phyloP scores from a whole-genome alignment of 441 rosid genomes.

The Brassica balearica region DNA sequence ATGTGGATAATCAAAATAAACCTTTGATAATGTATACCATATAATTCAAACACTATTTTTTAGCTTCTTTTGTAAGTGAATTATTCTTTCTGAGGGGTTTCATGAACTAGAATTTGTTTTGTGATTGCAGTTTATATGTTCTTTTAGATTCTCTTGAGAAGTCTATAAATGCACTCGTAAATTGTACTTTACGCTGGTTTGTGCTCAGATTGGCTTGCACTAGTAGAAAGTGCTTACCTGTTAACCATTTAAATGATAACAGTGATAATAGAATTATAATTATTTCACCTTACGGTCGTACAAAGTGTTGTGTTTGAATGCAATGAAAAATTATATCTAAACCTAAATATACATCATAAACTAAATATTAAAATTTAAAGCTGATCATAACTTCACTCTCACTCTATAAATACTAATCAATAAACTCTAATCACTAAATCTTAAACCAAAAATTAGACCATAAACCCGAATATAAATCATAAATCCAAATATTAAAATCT shows the following conservation, averaged over 20 bases:
- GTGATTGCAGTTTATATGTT: not conserved
- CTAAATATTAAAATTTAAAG: too few relatives aligned
- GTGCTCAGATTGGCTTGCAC: not conserved
- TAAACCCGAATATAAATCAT: too few relatives aligned
- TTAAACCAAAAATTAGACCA: too few relatives aligned
- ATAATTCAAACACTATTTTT: not conserved
- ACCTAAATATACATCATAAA: too few relatives aligned
- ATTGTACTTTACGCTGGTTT: not conserved
- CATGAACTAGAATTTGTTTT: not conserved
- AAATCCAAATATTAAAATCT: too few relatives aligned
- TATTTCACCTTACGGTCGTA: not conserved
- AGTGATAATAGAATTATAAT: not conserved
- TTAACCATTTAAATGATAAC: not conserved
- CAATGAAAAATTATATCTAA: too few relatives aligned
- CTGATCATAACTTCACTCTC: too few relatives aligned
- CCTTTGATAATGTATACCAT: conserved; percentile 11
- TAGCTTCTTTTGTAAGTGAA: not conserved
- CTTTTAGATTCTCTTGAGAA: not conserved
- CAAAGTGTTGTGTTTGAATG: not conserved
- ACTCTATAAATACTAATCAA: too few relatives aligned
- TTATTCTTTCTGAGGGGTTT: not conserved
- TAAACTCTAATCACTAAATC: too few relatives aligned
- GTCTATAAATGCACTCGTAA: not conserved
- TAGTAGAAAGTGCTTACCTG: not conserved
- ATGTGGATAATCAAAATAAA: conserved; percentile 75